A percentile compares a stretch with the other conserved stretches of the same genome.
Conservation (phyloP, 345 rosid genomes). For the Brassica napus region DNA sequence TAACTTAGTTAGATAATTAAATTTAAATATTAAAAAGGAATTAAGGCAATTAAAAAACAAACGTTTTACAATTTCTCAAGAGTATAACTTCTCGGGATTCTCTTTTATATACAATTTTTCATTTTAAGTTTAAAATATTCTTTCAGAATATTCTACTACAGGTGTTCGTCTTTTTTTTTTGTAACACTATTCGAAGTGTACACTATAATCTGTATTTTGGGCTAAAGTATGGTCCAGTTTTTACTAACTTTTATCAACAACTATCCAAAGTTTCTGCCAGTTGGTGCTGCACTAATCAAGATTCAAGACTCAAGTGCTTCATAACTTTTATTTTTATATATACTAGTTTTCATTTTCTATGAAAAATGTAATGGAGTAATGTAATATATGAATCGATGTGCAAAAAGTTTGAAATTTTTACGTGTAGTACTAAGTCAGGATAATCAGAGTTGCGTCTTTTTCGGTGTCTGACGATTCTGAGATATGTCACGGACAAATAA, state of each 20-base stretch:
- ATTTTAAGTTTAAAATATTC: background rate
- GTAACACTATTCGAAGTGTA: background rate
- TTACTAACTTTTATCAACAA: background rate
- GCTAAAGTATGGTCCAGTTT: background rate
- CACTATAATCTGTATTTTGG: background rate
- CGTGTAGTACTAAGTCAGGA: constrained; percentile 22
- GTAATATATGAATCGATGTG: background rate
- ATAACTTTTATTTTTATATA: background rate
- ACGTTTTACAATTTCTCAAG: background rate
- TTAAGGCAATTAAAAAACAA: too few species aligned
- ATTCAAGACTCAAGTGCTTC: background rate
- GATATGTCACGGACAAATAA: constrained; percentile 36
- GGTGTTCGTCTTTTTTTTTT: background rate
- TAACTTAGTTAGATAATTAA: background rate
- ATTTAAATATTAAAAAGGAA: too few species aligned
- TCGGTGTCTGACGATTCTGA: constrained; percentile 37
- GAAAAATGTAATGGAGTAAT: background rate
- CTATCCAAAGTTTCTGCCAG: background rate
- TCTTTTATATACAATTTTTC: background rate
- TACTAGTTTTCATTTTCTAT: background rate
- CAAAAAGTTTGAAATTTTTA: background rate
- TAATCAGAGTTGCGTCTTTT: constrained; percentile 34
- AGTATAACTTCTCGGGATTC: background rate
- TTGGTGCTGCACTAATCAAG: background rate
- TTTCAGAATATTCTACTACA: background rate